Base-by-base conservation (phyloP, 768 basidiomycete genomes). In the Auricularia heimuer region DNA sequence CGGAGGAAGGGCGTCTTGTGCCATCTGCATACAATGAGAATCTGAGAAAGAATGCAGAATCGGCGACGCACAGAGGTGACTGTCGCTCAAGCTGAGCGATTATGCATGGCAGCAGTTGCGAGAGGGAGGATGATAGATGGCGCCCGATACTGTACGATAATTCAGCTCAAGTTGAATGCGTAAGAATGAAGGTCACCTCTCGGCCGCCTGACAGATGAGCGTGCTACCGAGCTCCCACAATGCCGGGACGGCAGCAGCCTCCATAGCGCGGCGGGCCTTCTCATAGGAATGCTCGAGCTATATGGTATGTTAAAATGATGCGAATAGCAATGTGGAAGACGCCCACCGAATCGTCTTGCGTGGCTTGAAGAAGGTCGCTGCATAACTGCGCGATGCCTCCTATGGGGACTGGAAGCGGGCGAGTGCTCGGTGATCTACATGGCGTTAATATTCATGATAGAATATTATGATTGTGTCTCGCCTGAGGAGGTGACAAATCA, bases 351-450 rank as follows among this genome's bases (percentile, higher is more conserved):
- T 82, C 83, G 10, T 86, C 81, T 18, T 63, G 69, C 10, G 79
- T 78, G 51, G 75, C 83, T 73, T 71, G 75, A 72, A 70, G 69
- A 18, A 92, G 75, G 8, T 81, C 78, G 33, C 76, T 71, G 33
- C 79, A 77, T 37, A 92, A 80, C 54, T 80, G 79, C 12, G 81
- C 77, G 18, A 92, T 69, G 45, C 77, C 71, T 3, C 89, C 91
- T n/a, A 90, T 69, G 0, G 92, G 90, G 8, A 93, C 71, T 67
- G 81, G 79, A 0, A 93, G 84, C 18, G 88, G 84, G 8, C 91
- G 83, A 54, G 81, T 47, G 18, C 64, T 68, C 33, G 66, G 45
- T 21, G 62, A 44, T 21, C 71, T 70, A 35, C 10, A 18, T 11
- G 24, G 21, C 12, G 24, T 12, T 60, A 11, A 37, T 11, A 21